Evolutionary conservation across 2,329 filamentous ascomycete species (phyloP).

Genomic region (Lasiodiplodia citricola): DNA sequence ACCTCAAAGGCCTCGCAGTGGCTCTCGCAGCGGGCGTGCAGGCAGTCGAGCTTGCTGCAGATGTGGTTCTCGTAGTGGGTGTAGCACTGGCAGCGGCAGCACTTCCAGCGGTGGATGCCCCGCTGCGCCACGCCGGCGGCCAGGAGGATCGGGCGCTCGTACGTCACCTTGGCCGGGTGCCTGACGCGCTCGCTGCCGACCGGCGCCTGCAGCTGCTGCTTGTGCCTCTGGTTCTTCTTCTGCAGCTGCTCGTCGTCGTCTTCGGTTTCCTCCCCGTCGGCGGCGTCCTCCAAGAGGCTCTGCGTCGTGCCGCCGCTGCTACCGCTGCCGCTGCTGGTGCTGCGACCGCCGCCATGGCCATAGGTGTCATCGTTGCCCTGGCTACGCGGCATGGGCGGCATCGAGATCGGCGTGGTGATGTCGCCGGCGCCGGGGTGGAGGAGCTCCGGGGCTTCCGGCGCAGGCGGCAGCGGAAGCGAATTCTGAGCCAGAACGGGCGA

Average conservation of each 20-base stretch:
- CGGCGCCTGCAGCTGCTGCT: not conserved
- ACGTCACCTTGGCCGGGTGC: slow-evolving; percentile 1
- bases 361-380: not conserved
- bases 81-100: slow-evolving; percentile 25
- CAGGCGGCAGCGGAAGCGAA: not conserved
- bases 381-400: not conserved
- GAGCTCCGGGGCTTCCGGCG: not conserved
- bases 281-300: not conserved
- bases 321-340: not conserved
- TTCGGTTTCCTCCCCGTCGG: not conserved
- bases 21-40: slow-evolving; percentile 23
- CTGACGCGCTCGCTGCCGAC: not conserved
- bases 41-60: slow-evolving; percentile 24
- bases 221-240: not conserved
- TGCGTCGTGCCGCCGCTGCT: not conserved
- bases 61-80: slow-evolving; percentile 27
- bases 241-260: not conserved
- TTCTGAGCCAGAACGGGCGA: not conserved
- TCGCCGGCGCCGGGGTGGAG: no score
- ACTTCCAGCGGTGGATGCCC: slow-evolving; percentile 21
- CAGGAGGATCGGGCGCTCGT: slow-evolving; percentile 3
- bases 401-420: not conserved
- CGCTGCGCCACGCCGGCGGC: not conserved
- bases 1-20: slow-evolving; percentile 1
- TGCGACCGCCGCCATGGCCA: not conserved